Conservation (phyloP, 1,139 yeast genomes). For the Tardiomyces blankii region DNA sequence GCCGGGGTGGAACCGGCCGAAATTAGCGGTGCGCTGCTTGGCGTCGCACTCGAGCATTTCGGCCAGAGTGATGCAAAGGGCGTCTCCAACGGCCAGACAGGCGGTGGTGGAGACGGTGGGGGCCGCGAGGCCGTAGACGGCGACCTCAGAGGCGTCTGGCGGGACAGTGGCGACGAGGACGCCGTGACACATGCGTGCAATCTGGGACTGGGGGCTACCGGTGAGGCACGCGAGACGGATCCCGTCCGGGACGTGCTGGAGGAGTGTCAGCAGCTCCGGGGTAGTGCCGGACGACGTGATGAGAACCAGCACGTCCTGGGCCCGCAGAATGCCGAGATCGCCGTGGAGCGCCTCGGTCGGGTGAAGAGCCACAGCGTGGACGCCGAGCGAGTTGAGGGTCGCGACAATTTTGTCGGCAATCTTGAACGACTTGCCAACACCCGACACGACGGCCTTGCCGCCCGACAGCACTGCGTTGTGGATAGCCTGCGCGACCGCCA, state of each 20-base stretch:
- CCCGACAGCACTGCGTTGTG: slow-evolving; percentile 38
- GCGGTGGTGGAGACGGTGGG: slow-evolving; percentile 82
- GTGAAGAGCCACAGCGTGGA: slow-evolving; percentile 57
- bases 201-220: slow-evolving; percentile 33
- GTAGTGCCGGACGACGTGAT: slow-evolving; percentile 80
- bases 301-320: slow-evolving; percentile 52
- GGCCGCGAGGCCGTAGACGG: slow-evolving; percentile 74
- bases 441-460: slow-evolving; percentile 67
- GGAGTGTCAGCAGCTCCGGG: slow-evolving; percentile 53
- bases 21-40: slow-evolving; percentile 40
- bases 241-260: slow-evolving; percentile 45
- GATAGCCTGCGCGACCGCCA: slow-evolving; percentile 39
- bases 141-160: slow-evolving; percentile 42
- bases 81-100: slow-evolving; percentile 67
- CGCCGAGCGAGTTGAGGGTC: slow-evolving; percentile 67
- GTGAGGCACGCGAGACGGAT: slow-evolving; percentile 56
- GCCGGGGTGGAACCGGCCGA: slow-evolving; percentile 76
- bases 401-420: slow-evolving; percentile 73
- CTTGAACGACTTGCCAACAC: slow-evolving; percentile 77
- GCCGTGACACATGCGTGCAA: slow-evolving; percentile 38
- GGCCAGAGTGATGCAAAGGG: slow-evolving; percentile 60
- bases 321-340: slow-evolving; percentile 62
- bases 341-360: slow-evolving; percentile 90
- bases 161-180: slow-evolving; percentile 58
- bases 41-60: slow-evolving; percentile 54